Conservation (phyloP, 805 yeast genomes). For the Nakazawaea wickerhamii region DNA sequence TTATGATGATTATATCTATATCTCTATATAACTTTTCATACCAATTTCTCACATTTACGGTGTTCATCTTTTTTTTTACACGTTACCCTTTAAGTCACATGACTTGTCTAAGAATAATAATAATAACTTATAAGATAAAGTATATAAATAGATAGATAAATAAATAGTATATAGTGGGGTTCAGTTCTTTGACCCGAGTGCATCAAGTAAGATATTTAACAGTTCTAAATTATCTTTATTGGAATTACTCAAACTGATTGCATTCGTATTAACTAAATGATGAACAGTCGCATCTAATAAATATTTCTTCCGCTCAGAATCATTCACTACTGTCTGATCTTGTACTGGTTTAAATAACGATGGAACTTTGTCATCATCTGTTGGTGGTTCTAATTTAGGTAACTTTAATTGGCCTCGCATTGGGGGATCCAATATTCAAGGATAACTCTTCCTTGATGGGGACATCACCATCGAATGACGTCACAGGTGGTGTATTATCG, state of each 20-base stretch:
- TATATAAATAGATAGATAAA: neutral
- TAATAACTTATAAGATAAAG: neutral
- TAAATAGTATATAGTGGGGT: neutral
- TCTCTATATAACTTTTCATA: too few species aligned
- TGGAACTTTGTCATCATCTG: neutral
- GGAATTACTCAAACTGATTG: conserved; percentile 17
- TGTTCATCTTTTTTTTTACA: too few species aligned
- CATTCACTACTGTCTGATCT: neutral
- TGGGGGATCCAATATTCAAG: neutral
- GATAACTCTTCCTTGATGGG: neutral
- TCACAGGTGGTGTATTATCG: conserved; percentile 8
- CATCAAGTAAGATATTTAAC: conserved; percentile 18
- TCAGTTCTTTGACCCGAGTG: conserved; percentile 15
- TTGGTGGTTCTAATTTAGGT: neutral
- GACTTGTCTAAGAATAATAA: neutral
- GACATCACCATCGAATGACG: neutral
- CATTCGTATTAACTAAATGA: conserved; percentile 18
- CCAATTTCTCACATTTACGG: too few species aligned
- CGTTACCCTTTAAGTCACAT: too few species aligned
- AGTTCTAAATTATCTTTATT: conserved; percentile 22
- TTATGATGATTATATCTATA: too few species aligned
- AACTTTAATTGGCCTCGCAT: conserved; percentile 11
- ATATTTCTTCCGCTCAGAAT: neutral
- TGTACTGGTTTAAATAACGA: neutral
- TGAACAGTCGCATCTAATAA: conserved; percentile 13